A percentile compares a stretch with the other conserved stretches of the same genome.
These are phyloP conservation scores for Ganoderma lucidum DNA, from an alignment of 1,284 basidiomycete species.

Conservation along the genomic window DNA sequence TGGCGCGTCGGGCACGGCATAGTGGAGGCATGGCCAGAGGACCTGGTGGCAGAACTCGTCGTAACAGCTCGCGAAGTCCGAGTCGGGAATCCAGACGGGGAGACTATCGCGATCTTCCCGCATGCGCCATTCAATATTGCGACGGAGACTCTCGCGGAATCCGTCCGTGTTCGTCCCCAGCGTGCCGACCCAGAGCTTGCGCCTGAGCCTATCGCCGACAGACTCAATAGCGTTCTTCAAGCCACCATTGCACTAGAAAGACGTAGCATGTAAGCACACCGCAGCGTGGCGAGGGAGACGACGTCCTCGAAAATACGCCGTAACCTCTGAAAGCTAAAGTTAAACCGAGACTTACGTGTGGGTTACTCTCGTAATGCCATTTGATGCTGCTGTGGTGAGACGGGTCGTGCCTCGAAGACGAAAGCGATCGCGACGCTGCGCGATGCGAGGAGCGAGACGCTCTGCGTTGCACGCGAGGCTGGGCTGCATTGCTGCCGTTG, in stretches of 20 bases:
- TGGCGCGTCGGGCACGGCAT: constrained; percentile 85
- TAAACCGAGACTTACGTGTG: constrained; percentile 46
- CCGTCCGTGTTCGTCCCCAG: constrained; percentile 73
- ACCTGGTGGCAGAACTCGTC: constrained; percentile 92
- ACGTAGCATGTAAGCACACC: background rate
- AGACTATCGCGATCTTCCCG: constrained; percentile 61
- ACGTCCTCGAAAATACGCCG: background rate
- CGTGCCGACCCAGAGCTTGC: constrained; percentile 84
- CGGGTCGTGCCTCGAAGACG: constrained; percentile 53
- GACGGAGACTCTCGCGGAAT: constrained; percentile 63
- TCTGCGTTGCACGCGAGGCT: constrained; percentile 41
- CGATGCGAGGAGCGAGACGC: constrained; percentile 45
- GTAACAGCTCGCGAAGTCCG: constrained; percentile 80
- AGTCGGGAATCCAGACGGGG: constrained; percentile 85
- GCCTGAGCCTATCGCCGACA: constrained; percentile 58
- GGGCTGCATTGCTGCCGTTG: constrained; percentile 33
- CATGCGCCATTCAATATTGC: constrained; percentile 69
- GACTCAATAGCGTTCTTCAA: constrained; percentile 81
- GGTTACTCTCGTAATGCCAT: constrained; percentile 72
- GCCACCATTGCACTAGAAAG: constrained; percentile 71
- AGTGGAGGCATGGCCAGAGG: constrained; percentile 89
- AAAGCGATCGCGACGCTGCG: constrained; percentile 51
- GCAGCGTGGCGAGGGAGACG: too few relatives aligned
- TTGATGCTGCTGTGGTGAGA: constrained; percentile 38
- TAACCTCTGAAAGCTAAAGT: background rate